Conservation (phyloP, 2,329 filamentous ascomycete species). For the Talaromyces funiculosus region DNA sequence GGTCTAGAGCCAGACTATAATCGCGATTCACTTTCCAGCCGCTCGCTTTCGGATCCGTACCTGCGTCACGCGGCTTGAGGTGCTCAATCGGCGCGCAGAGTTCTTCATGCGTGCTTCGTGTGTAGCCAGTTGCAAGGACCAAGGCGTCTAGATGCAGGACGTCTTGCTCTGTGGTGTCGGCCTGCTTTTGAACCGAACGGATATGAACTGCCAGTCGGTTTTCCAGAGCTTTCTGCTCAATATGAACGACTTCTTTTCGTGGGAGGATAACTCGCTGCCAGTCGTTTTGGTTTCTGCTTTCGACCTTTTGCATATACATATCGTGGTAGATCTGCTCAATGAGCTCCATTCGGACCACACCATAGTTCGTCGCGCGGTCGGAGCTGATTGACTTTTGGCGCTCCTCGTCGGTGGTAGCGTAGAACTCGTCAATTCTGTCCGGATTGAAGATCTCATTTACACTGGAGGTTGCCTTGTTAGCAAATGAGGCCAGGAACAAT, state of each 20-base stretch:
- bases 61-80: constrained; percentile 56
- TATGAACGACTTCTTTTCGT: constrained; percentile 59
- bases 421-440: constrained; percentile 71
- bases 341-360: constrained; percentile 83
- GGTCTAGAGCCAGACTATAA: constrained; percentile 69
- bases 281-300: constrained; percentile 59
- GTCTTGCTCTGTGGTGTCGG: constrained; percentile 46
- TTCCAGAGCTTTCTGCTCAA: constrained; percentile 49
- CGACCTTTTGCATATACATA: constrained; percentile 78
- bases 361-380: constrained; percentile 86
- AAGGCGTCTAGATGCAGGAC: constrained; percentile 70
- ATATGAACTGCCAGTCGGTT: constrained; percentile 57
- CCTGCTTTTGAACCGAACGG: constrained; percentile 38
- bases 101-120: constrained; percentile 68
- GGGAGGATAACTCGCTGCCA: constrained; percentile 81
- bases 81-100: constrained; percentile 64
- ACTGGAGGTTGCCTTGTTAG: constrained; percentile 38
- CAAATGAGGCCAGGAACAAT: not conserved
- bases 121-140: constrained; percentile 83
- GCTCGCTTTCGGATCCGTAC: constrained; percentile 27
- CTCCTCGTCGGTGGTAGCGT: constrained; percentile 57
- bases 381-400: constrained; percentile 59
- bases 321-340: constrained; percentile 83
- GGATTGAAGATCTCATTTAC: constrained; percentile 98
- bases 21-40: constrained; percentile 66